Base-by-base conservation (phyloP, 1,284 basidiomycete genomes). In the Cerioporus squamosus region DNA sequence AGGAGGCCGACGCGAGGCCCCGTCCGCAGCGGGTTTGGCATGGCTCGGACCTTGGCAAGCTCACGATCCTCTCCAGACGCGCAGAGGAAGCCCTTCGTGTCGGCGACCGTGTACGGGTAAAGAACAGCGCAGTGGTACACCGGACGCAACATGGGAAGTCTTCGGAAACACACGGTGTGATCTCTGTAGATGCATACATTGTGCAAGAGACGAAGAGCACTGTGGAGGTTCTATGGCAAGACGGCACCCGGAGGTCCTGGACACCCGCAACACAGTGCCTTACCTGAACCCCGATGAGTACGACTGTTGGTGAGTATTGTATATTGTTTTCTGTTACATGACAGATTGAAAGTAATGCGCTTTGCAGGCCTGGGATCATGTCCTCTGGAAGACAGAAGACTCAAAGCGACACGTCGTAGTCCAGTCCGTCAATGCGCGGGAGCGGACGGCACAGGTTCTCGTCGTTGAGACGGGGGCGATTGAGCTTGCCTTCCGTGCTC, bases 141-240 rank as follows among this genome's bases (percentile, higher is more conserved):
- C 64, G 75, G 18, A 88, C 88, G 22, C 76, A 68, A 29, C 87
- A 91, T 68, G 86, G 86, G 22, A 73, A 75, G 45, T 78, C 79
- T 12, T 71, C 72, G 14, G 81, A 81, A n/a, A 64, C 72, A 17
- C 72, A 74, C 36, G 79, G 79, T 20, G 68, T 74, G 48, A 71
- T 90, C 42, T 72, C 76, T 40, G 81, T 90, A 20, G 78, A 81
- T 38, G 82, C 84, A 1, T 81, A 87, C 61, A 77, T 83, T 23
- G 87, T 97, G 45, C 81, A 79, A 43, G 86, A 91, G 72, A 91
- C 90, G 7, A 77, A 83, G 54, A 91, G 92, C 10, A 79, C 74
- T 12, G 78, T 93, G 29, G 81, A 82, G n/a, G 79, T 97, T 29
- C 72, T 95, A 17, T 98, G 95, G 95, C 95, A 97, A 77, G 89